These are phyloP conservation scores for Avena atlantica DNA, from an alignment of 176 grass and related monocot species.

Conservation along the genomic window DNA sequence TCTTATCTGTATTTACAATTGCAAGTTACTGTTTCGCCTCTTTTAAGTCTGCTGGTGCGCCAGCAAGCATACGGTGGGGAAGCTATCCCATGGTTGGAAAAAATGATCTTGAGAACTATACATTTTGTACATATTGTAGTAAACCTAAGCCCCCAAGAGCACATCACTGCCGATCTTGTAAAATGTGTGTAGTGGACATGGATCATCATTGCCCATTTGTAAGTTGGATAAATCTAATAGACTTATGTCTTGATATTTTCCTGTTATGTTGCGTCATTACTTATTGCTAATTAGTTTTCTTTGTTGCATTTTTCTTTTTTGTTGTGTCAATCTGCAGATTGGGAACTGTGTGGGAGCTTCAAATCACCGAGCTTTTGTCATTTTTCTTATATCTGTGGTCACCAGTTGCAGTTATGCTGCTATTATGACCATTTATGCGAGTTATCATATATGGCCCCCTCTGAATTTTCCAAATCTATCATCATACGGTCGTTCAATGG, in stretches of 20 bases:
- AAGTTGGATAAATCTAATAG: conserved; percentile 52
- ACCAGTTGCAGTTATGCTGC: conserved; percentile 79
- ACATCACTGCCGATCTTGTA: conserved; percentile 98
- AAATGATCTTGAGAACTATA: conserved; percentile 86
- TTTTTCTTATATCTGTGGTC: conserved; percentile 87
- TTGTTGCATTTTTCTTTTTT: conserved; percentile 31
- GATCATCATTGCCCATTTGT: conserved; percentile 99
- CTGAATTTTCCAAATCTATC: conserved; percentile 53
- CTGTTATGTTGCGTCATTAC: conserved; percentile 13
- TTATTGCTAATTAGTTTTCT: conserved; percentile 22
- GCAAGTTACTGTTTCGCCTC: conserved; percentile 80
- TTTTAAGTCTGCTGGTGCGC: conserved; percentile 72
- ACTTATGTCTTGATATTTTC: neutral
- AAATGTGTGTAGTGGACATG: conserved; percentile 96
- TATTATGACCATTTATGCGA: conserved; percentile 71
- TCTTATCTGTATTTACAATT: conserved; percentile 73
- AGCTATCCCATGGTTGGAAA: conserved; percentile 92
- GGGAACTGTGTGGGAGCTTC: conserved; percentile 89
- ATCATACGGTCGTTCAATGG: conserved; percentile 46
- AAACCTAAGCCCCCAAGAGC: conserved; percentile 93
- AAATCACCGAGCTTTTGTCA: conserved; percentile 81
- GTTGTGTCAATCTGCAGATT: conserved; percentile 70
- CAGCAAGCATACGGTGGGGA: conserved; percentile 72
- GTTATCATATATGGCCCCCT: conserved; percentile 79
- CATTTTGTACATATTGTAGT: conserved; percentile 79